Base-by-base conservation (phyloP, 129 eudicot genomes). In the Flaveria sonorensis region DNA sequence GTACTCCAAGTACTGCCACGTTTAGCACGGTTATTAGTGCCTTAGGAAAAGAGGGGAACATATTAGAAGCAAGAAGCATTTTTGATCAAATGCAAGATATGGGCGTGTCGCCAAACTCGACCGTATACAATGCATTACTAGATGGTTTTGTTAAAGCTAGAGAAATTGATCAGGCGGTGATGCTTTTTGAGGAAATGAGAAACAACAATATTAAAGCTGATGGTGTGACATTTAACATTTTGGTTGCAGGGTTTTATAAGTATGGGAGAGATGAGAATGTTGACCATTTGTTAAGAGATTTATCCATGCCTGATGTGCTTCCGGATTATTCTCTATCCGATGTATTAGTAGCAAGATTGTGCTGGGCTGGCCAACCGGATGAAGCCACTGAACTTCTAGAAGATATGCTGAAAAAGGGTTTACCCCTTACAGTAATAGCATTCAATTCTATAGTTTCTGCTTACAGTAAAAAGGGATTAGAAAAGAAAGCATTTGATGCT, bases 101-200 rank as follows among this genome's bases (percentile, higher is more conserved):
- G 78, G 89, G 93, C 26, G 77, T 86, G 14, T 60, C 32, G 36
- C 96, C 92, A 10, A 89, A 36, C 81, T 82, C 90, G 46, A 53
- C 7, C 1, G 72, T 82, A 63, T 94, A 91, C 73, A 94, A 94
- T 63, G 77, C 92, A 21, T 72, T 94, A 81, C 89, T 94, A 88
- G 86, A 89, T 83, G 99, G 99, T 6, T 91, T 85, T 85, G 97
- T 86, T 52, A 91, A 94, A 70, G 92, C 92, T 70, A 81, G 92
- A 78, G 89, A 94, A 71, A 79, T 94, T 71, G 82, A 40, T 75
- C 71, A 78, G 60, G 97, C 98, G 2, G 78, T 74, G 16, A 46
- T 81, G 85, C 90, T 94, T 73, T 91, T 81, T 72, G 82, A 83
- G 40, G 93, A 94, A 73, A 94, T 94, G 99, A 85, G 83, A 74